Percentiles rank a stretch among this genome's conserved stretches.
Evolutionary conservation across 768 basidiomycete genomes (phyloP).

Genomic region (Lentinula sp.): DNA sequence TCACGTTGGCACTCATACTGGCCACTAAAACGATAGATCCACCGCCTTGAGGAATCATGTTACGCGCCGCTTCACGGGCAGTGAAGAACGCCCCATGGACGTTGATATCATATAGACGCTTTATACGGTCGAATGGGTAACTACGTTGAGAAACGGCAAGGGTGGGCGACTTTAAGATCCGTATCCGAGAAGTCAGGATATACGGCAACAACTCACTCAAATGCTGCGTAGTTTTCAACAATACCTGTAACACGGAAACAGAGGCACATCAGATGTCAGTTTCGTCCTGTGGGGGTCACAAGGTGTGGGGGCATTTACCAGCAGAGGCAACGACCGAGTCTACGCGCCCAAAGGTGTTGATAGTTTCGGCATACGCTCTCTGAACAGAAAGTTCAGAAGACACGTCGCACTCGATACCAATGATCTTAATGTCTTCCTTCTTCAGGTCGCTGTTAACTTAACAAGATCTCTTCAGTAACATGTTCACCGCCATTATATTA

Average conservation of each 20-base stretch:
- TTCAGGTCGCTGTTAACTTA: slow-evolving; percentile 50
- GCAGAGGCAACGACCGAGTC: slow-evolving; percentile 88
- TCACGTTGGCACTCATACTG: slow-evolving; percentile 86
- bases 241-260: slow-evolving; percentile 45
- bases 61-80: slow-evolving; percentile 90
- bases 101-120: slow-evolving; percentile 85
- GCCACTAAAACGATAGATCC: slow-evolving; percentile 84
- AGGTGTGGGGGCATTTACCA: slow-evolving; percentile 38
- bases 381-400: slow-evolving; percentile 76
- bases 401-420: slow-evolving; percentile 85
- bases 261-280: neutral
- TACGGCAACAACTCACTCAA: slow-evolving; percentile 49
- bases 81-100: slow-evolving; percentile 93
- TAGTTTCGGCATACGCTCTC: slow-evolving; percentile 58
- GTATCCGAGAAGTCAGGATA: neutral
- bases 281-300: neutral
- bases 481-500: neutral
- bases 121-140: slow-evolving; percentile 83
- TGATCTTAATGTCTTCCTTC: slow-evolving; percentile 52
- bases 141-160: slow-evolving; percentile 24
- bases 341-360: slow-evolving; percentile 61
- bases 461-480: slow-evolving; percentile 10
- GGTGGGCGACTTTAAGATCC: neutral
- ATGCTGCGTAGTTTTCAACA: slow-evolving; percentile 81
- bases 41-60: slow-evolving; percentile 78